Conservation (phyloP, 495 filamentous ascomycete species). For the Ramalina peruviana region DNA sequence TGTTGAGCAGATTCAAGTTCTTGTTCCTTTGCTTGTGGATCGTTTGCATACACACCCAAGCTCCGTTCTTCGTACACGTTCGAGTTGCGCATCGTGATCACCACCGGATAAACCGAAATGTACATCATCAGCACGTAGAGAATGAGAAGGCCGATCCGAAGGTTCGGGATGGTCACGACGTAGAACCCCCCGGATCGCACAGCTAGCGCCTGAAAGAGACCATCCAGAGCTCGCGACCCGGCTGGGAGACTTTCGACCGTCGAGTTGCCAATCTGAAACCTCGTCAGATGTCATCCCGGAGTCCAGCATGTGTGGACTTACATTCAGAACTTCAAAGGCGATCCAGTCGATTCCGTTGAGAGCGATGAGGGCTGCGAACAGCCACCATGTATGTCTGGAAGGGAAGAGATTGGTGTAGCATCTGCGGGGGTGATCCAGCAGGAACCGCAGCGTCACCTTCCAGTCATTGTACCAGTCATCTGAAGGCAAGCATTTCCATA, state of each 20-base stretch:
- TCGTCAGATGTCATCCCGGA: not conserved
- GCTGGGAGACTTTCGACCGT: constrained; percentile 42
- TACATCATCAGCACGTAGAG: constrained; percentile 95
- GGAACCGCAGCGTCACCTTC: constrained; percentile 60
- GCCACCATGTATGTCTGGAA: constrained; percentile 63
- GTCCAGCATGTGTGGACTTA: constrained; percentile 1
- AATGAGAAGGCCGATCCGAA: constrained; percentile 61
- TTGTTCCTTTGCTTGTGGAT: constrained; percentile 18
- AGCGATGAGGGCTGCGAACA: constrained; percentile 53
- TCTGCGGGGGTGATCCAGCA: constrained; percentile 61
- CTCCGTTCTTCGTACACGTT: constrained; percentile 70
- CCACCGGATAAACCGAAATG: constrained; percentile 49
- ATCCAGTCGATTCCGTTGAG: constrained; percentile 75
- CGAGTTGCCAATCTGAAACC: constrained; percentile 44
- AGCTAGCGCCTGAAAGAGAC: constrained; percentile 71
- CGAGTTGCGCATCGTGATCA: constrained; percentile 45
- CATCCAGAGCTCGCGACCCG: constrained; percentile 53
- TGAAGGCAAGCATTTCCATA: constrained; percentile 34
- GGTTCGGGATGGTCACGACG: constrained; percentile 54
- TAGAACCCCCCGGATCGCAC: constrained; percentile 78
- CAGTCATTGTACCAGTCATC: constrained; percentile 27
- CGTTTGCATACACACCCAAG: constrained; percentile 47
- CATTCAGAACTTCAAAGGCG: constrained; percentile 63
- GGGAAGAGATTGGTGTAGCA: constrained; percentile 75
- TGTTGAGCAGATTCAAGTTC: constrained; percentile 5